Evolutionary conservation across 1,139 yeast species (phyloP).

Genomic region (Sporopachydermia cereana): DNA sequence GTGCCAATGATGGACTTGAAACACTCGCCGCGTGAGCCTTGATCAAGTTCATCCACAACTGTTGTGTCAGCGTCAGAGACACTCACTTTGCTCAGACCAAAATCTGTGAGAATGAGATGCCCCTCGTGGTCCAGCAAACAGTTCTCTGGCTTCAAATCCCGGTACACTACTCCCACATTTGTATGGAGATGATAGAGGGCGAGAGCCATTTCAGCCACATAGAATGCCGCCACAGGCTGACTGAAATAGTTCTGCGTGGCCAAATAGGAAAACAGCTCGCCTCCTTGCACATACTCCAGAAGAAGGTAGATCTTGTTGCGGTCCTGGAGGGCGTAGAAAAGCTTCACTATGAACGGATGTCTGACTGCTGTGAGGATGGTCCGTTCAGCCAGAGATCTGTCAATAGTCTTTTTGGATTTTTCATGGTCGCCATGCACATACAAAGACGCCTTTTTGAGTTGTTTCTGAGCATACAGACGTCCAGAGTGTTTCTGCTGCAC

Average conservation of each 20-base stretch:
- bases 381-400: slow-evolving; percentile 44
- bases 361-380: slow-evolving; percentile 40
- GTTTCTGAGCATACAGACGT: slow-evolving; percentile 58
- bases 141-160: slow-evolving; percentile 73
- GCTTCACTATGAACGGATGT: slow-evolving; percentile 64
- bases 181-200: slow-evolving; percentile 56
- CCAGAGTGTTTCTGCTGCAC: slow-evolving; percentile 46
- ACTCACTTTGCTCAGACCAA: slow-evolving; percentile 58
- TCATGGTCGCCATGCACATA: slow-evolving; percentile 20
- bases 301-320: slow-evolving; percentile 51
- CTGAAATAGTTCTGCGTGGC: slow-evolving; percentile 30
- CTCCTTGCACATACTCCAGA: slow-evolving; percentile 66
- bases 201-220: slow-evolving; percentile 59
- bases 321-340: slow-evolving; percentile 69
- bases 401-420: slow-evolving; percentile 20
- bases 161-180: slow-evolving; percentile 51
- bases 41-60: slow-evolving; percentile 7
- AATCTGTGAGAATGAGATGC: slow-evolving; percentile 61
- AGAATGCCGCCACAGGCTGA: slow-evolving; percentile 52
- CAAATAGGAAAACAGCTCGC: slow-evolving; percentile 64
- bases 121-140: slow-evolving; percentile 58
- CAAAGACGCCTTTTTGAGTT: slow-evolving; percentile 50
- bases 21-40: slow-evolving; percentile 17
- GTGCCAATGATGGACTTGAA: slow-evolving; percentile 66
- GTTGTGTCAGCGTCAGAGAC: slow-evolving; percentile 19